These are phyloP conservation scores for Penicillium daleae DNA, from an alignment of 495 filamentous ascomycete species.

Conservation along the genomic window DNA sequence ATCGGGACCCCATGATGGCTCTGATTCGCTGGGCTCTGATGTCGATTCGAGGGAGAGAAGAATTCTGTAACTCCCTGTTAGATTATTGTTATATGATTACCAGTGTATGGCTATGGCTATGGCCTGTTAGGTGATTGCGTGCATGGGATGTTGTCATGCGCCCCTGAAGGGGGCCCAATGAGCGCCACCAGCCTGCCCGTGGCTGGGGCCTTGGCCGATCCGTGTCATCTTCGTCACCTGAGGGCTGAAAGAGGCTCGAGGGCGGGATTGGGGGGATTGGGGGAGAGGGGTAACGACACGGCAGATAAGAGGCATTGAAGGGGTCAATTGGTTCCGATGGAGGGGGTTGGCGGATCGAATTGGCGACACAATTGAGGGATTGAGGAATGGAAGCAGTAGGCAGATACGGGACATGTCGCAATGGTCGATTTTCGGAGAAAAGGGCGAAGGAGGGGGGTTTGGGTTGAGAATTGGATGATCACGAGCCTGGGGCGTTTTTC, in stretches of 20 bases:
- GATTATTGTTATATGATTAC: too few species aligned
- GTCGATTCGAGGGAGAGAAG: too few species aligned
- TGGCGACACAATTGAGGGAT: neutral
- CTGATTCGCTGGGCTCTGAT: neutral
- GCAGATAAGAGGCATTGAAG: neutral
- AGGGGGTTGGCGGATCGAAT: neutral
- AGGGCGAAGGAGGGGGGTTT: neutral
- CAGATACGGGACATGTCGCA: too few species aligned
- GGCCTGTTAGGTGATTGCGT: constrained; percentile 24
- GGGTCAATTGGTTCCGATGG: neutral
- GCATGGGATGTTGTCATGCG: constrained; percentile 36
- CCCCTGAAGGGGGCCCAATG: neutral
- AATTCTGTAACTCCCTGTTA: too few species aligned
- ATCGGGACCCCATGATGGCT: neutral
- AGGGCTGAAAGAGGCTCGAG: neutral
- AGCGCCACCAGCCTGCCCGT: neutral
- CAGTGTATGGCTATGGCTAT: too few species aligned
- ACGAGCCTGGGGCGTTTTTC: neutral
- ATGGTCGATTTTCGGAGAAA: too few species aligned
- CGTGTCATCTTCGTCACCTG: constrained; percentile 13
- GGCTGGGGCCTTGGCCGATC: constrained; percentile 14
- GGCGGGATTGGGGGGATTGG: neutral
- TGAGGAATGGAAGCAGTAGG: neutral
- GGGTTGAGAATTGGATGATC: neutral
- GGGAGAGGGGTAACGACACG: neutral